Conservation (phyloP, 2,329 filamentous ascomycete genomes). For the Plectosphaerella cucumerina region DNA sequence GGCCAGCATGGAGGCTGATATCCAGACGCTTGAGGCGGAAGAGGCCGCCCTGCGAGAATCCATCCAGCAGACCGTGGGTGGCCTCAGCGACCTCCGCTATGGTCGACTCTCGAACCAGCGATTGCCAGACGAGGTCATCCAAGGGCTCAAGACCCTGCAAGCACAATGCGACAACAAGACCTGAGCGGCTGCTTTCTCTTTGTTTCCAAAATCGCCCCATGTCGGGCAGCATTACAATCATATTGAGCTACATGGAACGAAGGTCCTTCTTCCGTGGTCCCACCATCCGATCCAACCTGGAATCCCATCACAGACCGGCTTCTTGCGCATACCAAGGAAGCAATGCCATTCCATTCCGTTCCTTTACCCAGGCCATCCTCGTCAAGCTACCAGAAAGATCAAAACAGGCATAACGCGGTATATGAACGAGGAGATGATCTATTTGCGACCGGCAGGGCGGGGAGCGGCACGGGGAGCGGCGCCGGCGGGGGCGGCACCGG, state of each 20-base stretch:
- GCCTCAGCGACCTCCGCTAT: constrained; percentile 78
- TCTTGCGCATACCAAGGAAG: no score
- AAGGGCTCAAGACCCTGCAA: constrained; percentile 61
- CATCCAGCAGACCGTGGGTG: constrained; percentile 63
- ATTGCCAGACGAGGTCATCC: constrained; percentile 62
- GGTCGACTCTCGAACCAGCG: constrained; percentile 66
- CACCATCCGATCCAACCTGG: no score
- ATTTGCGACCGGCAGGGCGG: neutral
- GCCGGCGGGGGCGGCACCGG: no score
- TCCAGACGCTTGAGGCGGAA: constrained; percentile 61
- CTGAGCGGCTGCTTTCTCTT: constrained; percentile 16
- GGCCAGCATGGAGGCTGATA: constrained; percentile 62
- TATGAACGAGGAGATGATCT: neutral
- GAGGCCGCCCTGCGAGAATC: constrained; percentile 55
- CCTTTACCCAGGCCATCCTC: no score
- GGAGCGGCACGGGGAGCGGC: no score
- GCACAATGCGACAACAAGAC: constrained; percentile 53
- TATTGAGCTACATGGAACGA: constrained; percentile 3
- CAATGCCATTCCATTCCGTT: no score
- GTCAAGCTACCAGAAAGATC: no score
- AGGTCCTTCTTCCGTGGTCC: no score
- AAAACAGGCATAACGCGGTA: no score
- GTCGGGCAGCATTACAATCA: neutral
- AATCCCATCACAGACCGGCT: no score
- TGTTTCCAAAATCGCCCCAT: neutral